Evolutionary conservation across 345 rosid genomes (phyloP), one percentile per base, ranked within the genome.

Genomic region (Lepidium aucheri): DNA sequence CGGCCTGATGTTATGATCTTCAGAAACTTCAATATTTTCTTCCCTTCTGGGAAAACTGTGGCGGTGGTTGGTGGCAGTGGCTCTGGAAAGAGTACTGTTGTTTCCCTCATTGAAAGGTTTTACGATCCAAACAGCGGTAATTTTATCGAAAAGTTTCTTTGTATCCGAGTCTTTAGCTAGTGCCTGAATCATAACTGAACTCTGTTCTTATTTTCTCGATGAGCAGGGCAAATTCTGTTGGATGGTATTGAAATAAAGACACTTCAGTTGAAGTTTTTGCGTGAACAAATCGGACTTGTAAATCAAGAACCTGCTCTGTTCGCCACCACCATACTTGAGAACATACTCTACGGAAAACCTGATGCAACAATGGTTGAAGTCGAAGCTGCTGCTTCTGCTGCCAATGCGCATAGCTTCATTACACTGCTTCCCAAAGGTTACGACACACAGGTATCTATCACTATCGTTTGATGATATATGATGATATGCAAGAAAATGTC

Each of bases 51-150:
- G 67, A 94, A 88, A 72, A 94, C 99, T 0, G 84, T 94, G 32
- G 99, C 99, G 0, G 99, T 91, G 5, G 99, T 94, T 70, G 99
- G 99, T 47, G 97, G 99, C 4, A 94, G 99, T 47, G 99, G 99
- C 15, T 91, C 97, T 22, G 99, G 99, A 58, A 94, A 94, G 79
- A 94, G 99, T 77, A 94, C 99, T 15, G 99, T 94, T 58, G 96
- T 94, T 66, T 90, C 99, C 55, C 76, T 94, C 40, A 84, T 94
- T 2, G 99, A 94, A 82, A 81, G 99, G 64, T 94, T 94, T 75
- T 94, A 94, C 14, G 99, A 94, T 80, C 97, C 99, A 44, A 88
- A 61, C 74, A 81, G 78, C 30, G 99, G 99, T 91, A 85, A 83
- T 10, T 61, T 5, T 38, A 40, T 40, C 0, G 13, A 9, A 39